Evolutionary conservation across 352 stramenopile genomes (phyloP).

Genomic region (Globisporangium radiosum): DNA sequence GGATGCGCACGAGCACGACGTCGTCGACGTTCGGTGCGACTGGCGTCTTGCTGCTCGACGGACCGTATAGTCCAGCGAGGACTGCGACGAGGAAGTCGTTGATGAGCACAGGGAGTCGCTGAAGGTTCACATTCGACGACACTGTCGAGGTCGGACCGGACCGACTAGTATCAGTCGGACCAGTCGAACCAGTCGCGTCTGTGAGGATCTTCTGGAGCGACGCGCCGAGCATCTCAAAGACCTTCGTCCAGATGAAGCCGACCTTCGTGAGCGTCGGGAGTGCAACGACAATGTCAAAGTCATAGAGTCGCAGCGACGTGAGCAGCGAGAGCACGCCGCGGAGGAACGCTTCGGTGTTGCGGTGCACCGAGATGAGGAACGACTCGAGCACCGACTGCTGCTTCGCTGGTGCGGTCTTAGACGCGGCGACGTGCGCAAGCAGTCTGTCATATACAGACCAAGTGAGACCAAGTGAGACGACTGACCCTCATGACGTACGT

Average conservation of each 20-base stretch:
- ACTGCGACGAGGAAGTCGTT: slow-evolving; percentile 65
- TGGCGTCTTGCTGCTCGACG: slow-evolving; percentile 7
- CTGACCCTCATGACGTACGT: too few species aligned
- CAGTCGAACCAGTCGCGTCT: not conserved
- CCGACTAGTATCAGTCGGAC: not conserved
- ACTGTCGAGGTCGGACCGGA: slow-evolving; percentile 11
- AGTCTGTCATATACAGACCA: slow-evolving; percentile 20
- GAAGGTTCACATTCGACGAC: slow-evolving; percentile 28
- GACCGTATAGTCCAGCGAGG: slow-evolving; percentile 40
- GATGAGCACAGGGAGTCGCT: slow-evolving; percentile 64
- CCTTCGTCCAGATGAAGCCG: slow-evolving; percentile 65
- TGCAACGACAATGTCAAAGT: slow-evolving; percentile 42
- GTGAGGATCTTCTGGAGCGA: slow-evolving; percentile 23
- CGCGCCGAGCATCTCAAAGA: slow-evolving; percentile 53
- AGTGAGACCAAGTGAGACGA: not conserved
- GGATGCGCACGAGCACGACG: slow-evolving; percentile 43
- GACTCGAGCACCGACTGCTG: slow-evolving; percentile 51
- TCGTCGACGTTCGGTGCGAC: slow-evolving; percentile 31
- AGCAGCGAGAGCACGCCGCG: slow-evolving; percentile 62
- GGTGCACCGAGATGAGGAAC: slow-evolving; percentile 56
- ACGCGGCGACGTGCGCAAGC: slow-evolving; percentile 39
- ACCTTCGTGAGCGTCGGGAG: slow-evolving; percentile 70
- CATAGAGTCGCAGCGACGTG: slow-evolving; percentile 56
- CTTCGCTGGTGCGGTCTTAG: slow-evolving; percentile 38
- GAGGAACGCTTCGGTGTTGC: slow-evolving; percentile 69